Evolutionary conservation across 768 basidiomycete genomes (phyloP).

Genomic region (Leucocoprinus leucothites): DNA sequence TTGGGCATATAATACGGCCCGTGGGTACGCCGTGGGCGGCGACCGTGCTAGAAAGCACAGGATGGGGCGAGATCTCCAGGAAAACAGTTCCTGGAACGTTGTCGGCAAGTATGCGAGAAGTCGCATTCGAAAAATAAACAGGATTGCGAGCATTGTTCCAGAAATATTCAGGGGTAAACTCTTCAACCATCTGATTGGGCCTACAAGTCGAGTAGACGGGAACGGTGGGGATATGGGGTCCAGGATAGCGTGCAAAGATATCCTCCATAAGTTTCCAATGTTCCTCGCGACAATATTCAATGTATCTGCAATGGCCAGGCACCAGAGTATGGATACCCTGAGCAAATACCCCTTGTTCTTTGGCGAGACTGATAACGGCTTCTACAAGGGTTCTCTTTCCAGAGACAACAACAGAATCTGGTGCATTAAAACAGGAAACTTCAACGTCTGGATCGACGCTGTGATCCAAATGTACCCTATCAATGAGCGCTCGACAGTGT

Average conservation of each 20-base stretch:
- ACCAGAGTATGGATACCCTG: slow-evolving; percentile 33
- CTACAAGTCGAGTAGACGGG: slow-evolving; percentile 35
- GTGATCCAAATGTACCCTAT: slow-evolving; percentile 7
- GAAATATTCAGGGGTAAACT: slow-evolving; percentile 34
- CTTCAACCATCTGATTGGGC: slow-evolving; percentile 18
- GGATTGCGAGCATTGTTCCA: slow-evolving; percentile 36
- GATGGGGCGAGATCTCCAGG: slow-evolving; percentile 38
- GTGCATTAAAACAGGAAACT: slow-evolving; percentile 40
- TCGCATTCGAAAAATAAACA: slow-evolving; percentile 33
- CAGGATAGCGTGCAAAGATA: slow-evolving; percentile 31
- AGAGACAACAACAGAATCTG: slow-evolving; percentile 33
- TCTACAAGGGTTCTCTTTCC: slow-evolving; percentile 28
- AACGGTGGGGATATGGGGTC: slow-evolving; percentile 21
- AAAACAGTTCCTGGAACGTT: slow-evolving; percentile 21
- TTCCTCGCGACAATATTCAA: slow-evolving; percentile 30
- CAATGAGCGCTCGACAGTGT: slow-evolving; percentile 25
- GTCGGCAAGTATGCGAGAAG: slow-evolving; percentile 21
- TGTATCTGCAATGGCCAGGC: slow-evolving; percentile 35
- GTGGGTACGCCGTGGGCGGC: slow-evolving; percentile 26
- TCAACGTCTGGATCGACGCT: slow-evolving; percentile 23
- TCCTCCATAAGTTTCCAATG: slow-evolving; percentile 26
- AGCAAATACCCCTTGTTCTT: slow-evolving; percentile 27
- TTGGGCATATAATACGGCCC: slow-evolving; percentile 9
- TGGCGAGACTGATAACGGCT: slow-evolving; percentile 25
- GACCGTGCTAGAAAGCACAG: slow-evolving; percentile 23